Base-by-base conservation (phyloP, 23 red algal genomes). In the Pyropia haitanensis region DNA sequence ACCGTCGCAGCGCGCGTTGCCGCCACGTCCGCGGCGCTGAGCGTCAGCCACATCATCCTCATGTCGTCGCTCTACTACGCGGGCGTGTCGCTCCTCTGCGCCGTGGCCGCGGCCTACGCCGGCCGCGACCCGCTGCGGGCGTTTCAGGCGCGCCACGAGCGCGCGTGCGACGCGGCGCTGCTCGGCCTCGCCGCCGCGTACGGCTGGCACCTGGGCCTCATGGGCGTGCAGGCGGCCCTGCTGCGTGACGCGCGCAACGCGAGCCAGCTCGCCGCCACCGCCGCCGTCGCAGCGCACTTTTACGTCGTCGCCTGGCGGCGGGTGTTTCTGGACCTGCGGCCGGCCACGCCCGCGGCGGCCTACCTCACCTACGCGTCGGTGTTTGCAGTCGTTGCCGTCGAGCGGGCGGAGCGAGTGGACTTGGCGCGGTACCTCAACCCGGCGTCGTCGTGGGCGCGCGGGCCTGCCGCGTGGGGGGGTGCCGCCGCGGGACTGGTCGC, bases 281-380 rank as follows among this genome's bases (percentile, higher is more conserved):
- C 58, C 8, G 52, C 83, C 65, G 74, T 88, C 16, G 83, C 71
- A 2, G 65, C 77, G 30, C 83, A 88, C 46, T 88, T 78, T 54
- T 88, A 71, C 70, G 16, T 88, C 2, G 79, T 88, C 50, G 67
- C 83, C 0, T 88, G 83, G 83, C 70, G 83, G 3, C 60, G 55
- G 48, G 58, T 88, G 18, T 78, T 88, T 46, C 76, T 74, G 14
- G 73, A 88, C 49, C 34, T 23, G 6, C 34, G 66, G 17, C 83
- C 83, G 15, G 26, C 49, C 19, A 78, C 78, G 73, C 77, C 63
- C 23, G 55, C 65, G 10, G 59, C 77, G 15, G 77, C 76, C 60
- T 88, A 88, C 68, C 63, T 77, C 28, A 27, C 71, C 51, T 88
- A 88, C 65, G 64, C n/a, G 13, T 78, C 83, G 31, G 77, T 88